Evolutionary conservation across 169 alveolate genomes (phyloP).

Genomic region (Eimeria brunetti): DNA sequence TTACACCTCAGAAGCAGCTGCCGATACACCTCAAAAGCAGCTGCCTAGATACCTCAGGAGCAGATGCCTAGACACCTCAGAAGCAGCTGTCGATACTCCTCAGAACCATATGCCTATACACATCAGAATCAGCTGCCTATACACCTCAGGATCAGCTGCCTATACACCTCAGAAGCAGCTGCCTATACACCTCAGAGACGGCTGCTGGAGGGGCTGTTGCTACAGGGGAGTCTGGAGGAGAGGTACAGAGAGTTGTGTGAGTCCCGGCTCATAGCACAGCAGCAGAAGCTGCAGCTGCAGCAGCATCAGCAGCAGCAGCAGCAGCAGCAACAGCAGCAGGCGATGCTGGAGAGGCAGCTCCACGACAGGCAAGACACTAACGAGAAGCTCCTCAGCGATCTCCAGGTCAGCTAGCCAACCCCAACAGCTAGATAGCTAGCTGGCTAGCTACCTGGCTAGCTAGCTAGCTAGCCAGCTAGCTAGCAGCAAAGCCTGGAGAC

Average conservation of each 20-base stretch:
- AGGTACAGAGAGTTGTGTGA: conserved; percentile 41
- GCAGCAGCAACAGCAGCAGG: conserved; percentile 45
- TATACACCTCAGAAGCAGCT: not conserved
- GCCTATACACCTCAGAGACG: not conserved
- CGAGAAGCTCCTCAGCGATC: conserved; percentile 55
- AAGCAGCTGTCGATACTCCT: no score
- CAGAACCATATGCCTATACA: no score
- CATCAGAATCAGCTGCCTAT: no score
- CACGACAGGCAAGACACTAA: conserved; percentile 40
- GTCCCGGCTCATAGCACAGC: conserved; percentile 10
- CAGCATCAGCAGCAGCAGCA: conserved; percentile 53
- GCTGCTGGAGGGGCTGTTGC: not conserved
- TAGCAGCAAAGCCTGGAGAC: not conserved
- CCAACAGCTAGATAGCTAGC: not conserved
- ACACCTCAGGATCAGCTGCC: no score
- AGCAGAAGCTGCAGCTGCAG: conserved; percentile 63
- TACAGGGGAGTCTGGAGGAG: conserved; percentile 55
- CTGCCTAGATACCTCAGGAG: no score
- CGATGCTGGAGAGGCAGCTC: conserved; percentile 20
- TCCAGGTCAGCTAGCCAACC: conserved; percentile 32
- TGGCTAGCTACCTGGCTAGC: conserved; percentile 13
- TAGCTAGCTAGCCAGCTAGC: no score
- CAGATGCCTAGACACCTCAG: no score
- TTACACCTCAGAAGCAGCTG: no score
- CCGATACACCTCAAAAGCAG: no score